Base-by-base conservation (phyloP, 1,284 basidiomycete species). In the Irpex sp. region DNA sequence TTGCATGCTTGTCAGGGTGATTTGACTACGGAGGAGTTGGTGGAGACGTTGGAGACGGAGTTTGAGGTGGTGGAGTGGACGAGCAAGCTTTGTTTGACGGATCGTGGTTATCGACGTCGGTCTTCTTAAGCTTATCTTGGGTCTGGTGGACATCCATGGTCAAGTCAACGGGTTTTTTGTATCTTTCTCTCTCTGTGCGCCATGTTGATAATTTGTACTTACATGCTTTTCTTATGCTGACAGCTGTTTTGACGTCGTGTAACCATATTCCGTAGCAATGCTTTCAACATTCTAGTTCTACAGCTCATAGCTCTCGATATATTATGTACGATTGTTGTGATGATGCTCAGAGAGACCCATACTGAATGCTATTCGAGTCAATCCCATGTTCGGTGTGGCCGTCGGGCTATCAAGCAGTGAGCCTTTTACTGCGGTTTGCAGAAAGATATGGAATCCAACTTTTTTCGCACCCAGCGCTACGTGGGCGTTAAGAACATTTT, bases 301-400 rank as follows among this genome's bases (percentile, higher is more conserved):
- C 16, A 42, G 10, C 16, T 42, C 9, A 42, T 42, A 42, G 2
- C 39, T 42, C 39, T 42, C 16, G 39, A 3, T 42, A 7, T 4
- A 51, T 5, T 18, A 14, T 19, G 14, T 18, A 19, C 21, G 10
- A 19, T 5, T 14, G 7, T 5, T 18, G 6, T 51, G 18, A 23
- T 18, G 9, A 19, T 51, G 10, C 49, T 51, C 49, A 51, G 21
- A 23, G 18, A 10, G 49, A 19, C 2, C 49, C 49, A 51, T 51
- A 51, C 21, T 51, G 18, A 16, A 61, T 18, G 18, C 21, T 21
- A 2, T 16, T 53, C 8, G 58, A 63, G 18, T 42, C 49, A 18
- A 63, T 42, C 0, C 47, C 62, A 49, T 60, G 60, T 37, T 63
- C 62, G 7, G 16, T n/a, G 45, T 58, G 54, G 7, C 62, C 59